Percentiles rank a stretch among this genome's conserved stretches.
These are phyloP conservation scores for Apiotrichum sp. DNA, from an alignment of 1,284 basidiomycete genomes.

Conservation along the genomic window DNA sequence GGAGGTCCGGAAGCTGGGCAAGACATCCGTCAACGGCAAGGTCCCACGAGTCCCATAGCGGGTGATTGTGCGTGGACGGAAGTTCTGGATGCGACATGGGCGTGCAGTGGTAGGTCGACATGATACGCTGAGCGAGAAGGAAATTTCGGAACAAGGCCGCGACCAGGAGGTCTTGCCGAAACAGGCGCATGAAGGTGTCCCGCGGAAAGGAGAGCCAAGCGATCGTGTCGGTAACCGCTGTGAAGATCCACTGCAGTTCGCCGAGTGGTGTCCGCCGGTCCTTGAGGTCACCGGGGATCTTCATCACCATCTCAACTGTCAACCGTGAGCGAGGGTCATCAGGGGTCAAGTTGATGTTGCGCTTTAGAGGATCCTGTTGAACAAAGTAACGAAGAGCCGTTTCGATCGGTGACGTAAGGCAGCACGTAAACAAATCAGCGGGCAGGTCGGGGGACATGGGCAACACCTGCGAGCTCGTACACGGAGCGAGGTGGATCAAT, in stretches of 20 bases:
- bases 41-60: conserved; percentile 96
- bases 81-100: conserved; percentile 89
- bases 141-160: conserved; percentile 96
- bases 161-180: conserved; percentile 91
- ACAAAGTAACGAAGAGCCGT: conserved; percentile 93
- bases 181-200: conserved; percentile 87
- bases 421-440: conserved; percentile 95
- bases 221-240: conserved; percentile 96
- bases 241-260: conserved; percentile 99
- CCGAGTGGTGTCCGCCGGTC: conserved; percentile 92
- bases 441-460: conserved; percentile 95
- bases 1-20: conserved; percentile 81
- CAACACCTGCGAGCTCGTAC: conserved; percentile 81
- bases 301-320: conserved; percentile 86
- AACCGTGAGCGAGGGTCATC: conserved; percentile 50
- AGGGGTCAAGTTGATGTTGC: conserved; percentile 58
- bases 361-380: conserved; percentile 69
- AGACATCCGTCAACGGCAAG: conserved; percentile 94
- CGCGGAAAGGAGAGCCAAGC: conserved; percentile 96
- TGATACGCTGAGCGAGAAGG: conserved; percentile 91
- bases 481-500: conserved; percentile 92
- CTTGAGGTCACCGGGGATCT: conserved; percentile 92
- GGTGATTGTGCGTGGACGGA: conserved; percentile 90
- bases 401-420: conserved; percentile 95
- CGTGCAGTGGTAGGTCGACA: conserved; percentile 97